Base-by-base conservation (phyloP, 805 yeast species). In the Saccharomycopsis fibuligera region DNA sequence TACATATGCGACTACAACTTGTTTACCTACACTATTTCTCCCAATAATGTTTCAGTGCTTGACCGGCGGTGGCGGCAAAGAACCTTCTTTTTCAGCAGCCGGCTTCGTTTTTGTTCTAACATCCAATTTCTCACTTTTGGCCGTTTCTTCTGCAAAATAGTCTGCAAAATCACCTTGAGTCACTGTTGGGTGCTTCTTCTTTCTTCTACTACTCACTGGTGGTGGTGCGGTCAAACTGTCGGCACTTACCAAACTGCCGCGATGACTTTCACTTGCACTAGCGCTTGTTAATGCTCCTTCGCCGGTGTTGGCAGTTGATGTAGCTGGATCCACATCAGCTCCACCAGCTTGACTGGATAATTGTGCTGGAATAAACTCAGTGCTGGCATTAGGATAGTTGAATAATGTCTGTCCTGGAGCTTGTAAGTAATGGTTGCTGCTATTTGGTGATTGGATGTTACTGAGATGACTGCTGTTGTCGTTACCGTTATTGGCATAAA, bases 111-210 rank as follows among this genome's bases (percentile, higher is more conserved):
- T 56, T 5, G 63, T 60, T 38, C 62, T 58, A 8, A 63, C 60
- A 56, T 73, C 77, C 6, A 67, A 47, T 37, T 62, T 62, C 50
- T 67, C 62, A n/a, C 72, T 66, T 49, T 63, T 65, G 39, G 67
- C 70, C 10, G 69, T 56, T 44, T 71, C 76, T 51, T 67, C 69
- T 44, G 68, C 66, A 47, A 73, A 64, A 51, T 70, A 73, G 31
- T 63, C 67, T 21, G 63, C 49, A 35, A 73, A 50, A 25, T 69
- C 70, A 4, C 60, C 48, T 2, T 54, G 55, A 4, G 51, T 39
- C 21, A 55, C 49, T 2, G 38, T 35, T n/a, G 33, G 36, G 31
- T 33, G 23, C 42, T 52, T 52, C 33, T 59, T 57, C 54, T 59
- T 59, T 51, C 57, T 59, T 58, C 63, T 58, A 19, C 54, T 53